Percentiles rank a stretch among this genome's conserved stretches.
These are phyloP conservation scores for Phaeotremella fagi DNA, from an alignment of 768 basidiomycete genomes.

Conservation along the genomic window DNA sequence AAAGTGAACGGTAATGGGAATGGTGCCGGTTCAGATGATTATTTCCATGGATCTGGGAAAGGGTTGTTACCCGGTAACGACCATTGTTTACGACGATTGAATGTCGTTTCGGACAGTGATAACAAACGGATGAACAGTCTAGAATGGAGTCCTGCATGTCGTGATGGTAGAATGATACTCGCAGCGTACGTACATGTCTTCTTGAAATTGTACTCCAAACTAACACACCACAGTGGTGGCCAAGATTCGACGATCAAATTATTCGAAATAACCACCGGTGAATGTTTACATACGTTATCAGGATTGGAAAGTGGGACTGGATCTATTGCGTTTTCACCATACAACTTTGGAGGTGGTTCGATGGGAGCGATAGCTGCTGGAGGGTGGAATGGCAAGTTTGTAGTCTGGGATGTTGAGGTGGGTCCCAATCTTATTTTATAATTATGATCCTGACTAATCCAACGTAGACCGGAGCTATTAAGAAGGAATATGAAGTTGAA, in stretches of 20 bases:
- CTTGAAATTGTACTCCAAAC: no score
- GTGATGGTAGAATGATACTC: slow-evolving; percentile 27
- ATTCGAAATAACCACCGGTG: slow-evolving; percentile 33
- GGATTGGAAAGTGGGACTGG: slow-evolving; percentile 37
- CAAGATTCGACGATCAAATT: slow-evolving; percentile 43
- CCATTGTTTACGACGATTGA: slow-evolving; percentile 18
- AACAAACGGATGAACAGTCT: slow-evolving; percentile 37
- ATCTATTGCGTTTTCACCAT: slow-evolving; percentile 39
- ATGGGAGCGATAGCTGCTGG: slow-evolving; percentile 39
- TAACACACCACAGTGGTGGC: slow-evolving; percentile 22
- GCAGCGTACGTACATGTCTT: slow-evolving; percentile 31
- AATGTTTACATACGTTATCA: slow-evolving; percentile 30
- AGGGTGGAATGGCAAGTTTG: slow-evolving; percentile 36
- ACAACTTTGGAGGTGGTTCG: slow-evolving; percentile 11
- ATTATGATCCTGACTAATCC: neutral
- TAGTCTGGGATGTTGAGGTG: slow-evolving; percentile 44
- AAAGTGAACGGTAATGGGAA: slow-evolving; percentile 5
- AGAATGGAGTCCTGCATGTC: slow-evolving; percentile 32
- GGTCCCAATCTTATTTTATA: slow-evolving; percentile 3
- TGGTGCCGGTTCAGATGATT: slow-evolving; percentile 22
- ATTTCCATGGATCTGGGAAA: slow-evolving; percentile 10
- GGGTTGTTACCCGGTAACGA: slow-evolving; percentile 21
- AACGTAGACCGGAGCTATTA: slow-evolving; percentile 11
- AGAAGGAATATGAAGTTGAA: slow-evolving; percentile 19
- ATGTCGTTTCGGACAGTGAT: slow-evolving; percentile 20